These are phyloP conservation scores for Passiflora organensis DNA, from an alignment of 345 rosid species.

Conservation along the genomic window DNA sequence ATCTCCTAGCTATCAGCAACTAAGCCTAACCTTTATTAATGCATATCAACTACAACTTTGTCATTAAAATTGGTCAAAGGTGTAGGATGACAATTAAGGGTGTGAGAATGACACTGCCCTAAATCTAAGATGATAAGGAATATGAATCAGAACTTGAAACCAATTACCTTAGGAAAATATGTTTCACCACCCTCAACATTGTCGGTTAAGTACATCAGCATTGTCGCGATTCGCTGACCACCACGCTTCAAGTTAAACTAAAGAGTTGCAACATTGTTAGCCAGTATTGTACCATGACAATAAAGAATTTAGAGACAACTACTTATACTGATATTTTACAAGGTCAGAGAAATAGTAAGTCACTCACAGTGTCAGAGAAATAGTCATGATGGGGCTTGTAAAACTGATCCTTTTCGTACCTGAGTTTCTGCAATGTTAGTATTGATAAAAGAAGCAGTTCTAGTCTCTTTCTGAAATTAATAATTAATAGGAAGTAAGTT, in stretches of 20 bases:
- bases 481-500: constrained; percentile 17
- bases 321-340: not conserved
- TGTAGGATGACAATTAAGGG: too few species aligned
- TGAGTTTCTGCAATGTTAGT: constrained; percentile 79
- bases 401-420: constrained; percentile 80
- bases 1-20: too few species aligned
- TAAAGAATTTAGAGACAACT: not conserved
- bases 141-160: not conserved
- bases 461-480: constrained; percentile 16
- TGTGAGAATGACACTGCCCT: not conserved
- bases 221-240: constrained; percentile 88
- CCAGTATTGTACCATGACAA: not conserved
- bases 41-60: too few species aligned
- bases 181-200: constrained; percentile 97
- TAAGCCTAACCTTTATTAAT: too few species aligned
- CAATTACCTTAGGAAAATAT: constrained; percentile 78
- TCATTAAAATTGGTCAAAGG: too few species aligned
- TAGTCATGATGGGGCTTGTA: constrained; percentile 96
- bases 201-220: constrained; percentile 89
- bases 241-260: constrained; percentile 90
- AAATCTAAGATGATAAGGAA: not conserved
- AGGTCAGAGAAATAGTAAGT: not conserved
- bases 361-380: constrained; percentile 82
- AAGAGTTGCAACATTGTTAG: constrained; percentile 3
- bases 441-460: constrained; percentile 38